These are phyloP conservation scores for Gamarada debralockiae DNA, from an alignment of 495 filamentous ascomycete species.

Conservation along the genomic window DNA sequence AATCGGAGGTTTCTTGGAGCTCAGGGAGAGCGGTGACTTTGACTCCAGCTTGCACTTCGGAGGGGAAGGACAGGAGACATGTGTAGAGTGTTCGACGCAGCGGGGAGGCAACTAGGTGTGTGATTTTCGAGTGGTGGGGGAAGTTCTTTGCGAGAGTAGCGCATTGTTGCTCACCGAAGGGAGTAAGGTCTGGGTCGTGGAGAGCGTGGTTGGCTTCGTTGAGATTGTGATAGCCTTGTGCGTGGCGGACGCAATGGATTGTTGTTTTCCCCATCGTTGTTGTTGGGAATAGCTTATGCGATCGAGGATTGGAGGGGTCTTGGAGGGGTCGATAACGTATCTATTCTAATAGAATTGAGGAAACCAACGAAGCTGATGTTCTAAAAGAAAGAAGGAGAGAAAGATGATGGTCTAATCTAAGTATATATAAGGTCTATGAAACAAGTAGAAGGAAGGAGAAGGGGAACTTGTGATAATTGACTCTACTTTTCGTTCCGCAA, in stretches of 20 bases:
- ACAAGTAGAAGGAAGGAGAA: too few species aligned
- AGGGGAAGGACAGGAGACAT: constrained; percentile 65
- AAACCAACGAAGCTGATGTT: too few species aligned
- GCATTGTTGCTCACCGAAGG: constrained; percentile 75
- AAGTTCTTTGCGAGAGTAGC: constrained; percentile 54
- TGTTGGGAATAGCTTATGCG: too few species aligned
- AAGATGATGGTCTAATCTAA: too few species aligned
- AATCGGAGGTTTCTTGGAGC: constrained; percentile 71
- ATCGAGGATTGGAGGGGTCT: too few species aligned
- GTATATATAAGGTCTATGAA: too few species aligned
- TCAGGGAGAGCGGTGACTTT: constrained; percentile 70
- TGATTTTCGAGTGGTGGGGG: constrained; percentile 58
- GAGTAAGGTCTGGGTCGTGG: constrained; percentile 74
- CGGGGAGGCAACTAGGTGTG: constrained; percentile 76
- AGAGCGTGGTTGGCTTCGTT: constrained; percentile 63
- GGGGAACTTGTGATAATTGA: too few species aligned
- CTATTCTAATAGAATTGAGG: too few species aligned
- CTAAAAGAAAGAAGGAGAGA: too few species aligned
- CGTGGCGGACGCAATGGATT: constrained; percentile 12
- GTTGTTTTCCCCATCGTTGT: constrained; percentile 12
- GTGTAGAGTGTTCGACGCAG: constrained; percentile 83
- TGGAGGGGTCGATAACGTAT: too few species aligned
- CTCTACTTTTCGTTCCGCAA: too few species aligned
- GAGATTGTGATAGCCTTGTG: constrained; percentile 82
- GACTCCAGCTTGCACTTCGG: constrained; percentile 36